phyloP scores from a whole-genome alignment of 805 yeast genomes.

The Naumovozyma castellii region DNA sequence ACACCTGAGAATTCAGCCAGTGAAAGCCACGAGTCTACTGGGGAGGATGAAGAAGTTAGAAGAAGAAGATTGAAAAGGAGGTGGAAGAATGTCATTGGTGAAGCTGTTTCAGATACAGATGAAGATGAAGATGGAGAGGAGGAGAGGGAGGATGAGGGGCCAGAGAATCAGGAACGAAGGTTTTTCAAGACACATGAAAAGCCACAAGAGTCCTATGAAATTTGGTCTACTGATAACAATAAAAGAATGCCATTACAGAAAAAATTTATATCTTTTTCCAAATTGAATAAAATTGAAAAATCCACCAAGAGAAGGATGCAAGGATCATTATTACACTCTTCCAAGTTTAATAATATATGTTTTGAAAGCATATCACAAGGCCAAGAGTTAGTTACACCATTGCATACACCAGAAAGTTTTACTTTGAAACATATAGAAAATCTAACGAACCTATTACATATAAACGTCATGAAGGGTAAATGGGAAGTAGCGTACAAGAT shows the following conservation, averaged over 20 bases:
- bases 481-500: slow-evolving; percentile 51
- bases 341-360: not conserved
- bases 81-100: slow-evolving; percentile 17
- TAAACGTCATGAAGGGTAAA: slow-evolving; percentile 37
- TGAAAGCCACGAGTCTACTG: slow-evolving; percentile 12
- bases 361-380: slow-evolving; percentile 1
- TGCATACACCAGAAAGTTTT: slow-evolving; percentile 7
- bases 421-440: slow-evolving; percentile 17
- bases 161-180: slow-evolving; percentile 15
- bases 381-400: not conserved
- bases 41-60: slow-evolving; percentile 4
- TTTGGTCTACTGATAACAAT: slow-evolving; percentile 18
- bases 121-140: slow-evolving; percentile 5
- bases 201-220: slow-evolving; percentile 26
- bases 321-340: slow-evolving; percentile 9
- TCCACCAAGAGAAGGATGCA: slow-evolving; percentile 9
- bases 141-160: not conserved
- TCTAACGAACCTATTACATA: slow-evolving; percentile 39
- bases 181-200: slow-evolving; percentile 22
- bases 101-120: slow-evolving; percentile 2
- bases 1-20: slow-evolving; percentile 23
- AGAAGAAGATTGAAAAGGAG: slow-evolving; percentile 13
- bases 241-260: slow-evolving; percentile 14
- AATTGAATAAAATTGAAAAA: slow-evolving; percentile 13
- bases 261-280: slow-evolving; percentile 13